Conservation (phyloP, 257 asterid genomes). For the Solanum corneliomulleri region DNA sequence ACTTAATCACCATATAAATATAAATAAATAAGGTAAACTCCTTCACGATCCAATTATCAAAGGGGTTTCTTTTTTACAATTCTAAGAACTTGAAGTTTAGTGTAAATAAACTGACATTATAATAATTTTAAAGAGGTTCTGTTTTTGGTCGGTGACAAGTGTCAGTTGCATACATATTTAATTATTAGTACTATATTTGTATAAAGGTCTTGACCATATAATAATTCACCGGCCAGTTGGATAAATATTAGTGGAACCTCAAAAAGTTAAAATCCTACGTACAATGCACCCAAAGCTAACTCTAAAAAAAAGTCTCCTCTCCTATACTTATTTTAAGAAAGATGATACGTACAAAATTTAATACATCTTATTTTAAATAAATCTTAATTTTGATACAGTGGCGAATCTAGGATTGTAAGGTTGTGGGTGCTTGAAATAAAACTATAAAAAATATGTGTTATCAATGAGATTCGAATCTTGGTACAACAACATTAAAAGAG, state of each 20-base stretch:
- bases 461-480: too few species aligned
- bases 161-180: not conserved
- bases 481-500: too few species aligned
- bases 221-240: constrained; percentile 17
- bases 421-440: too few species aligned
- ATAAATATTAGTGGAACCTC: not conserved
- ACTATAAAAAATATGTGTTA: too few species aligned
- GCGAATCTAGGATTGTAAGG: too few species aligned
- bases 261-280: not conserved
- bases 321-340: not conserved
- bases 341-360: too few species aligned
- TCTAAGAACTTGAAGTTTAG: not conserved
- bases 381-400: not conserved
- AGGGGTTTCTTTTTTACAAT: not conserved
- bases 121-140: not conserved
- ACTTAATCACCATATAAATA: not conserved
- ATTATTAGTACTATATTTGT: not conserved
- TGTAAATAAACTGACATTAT: not conserved
- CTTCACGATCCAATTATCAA: not conserved
- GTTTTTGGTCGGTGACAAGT: constrained; percentile 26
- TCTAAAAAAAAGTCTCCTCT: not conserved
- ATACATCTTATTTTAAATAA: too few species aligned
- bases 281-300: not conserved
- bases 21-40: not conserved
- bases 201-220: not conserved